Base-by-base conservation (phyloP, 768 basidiomycete genomes). In the Panaeolus cyanescens region DNA sequence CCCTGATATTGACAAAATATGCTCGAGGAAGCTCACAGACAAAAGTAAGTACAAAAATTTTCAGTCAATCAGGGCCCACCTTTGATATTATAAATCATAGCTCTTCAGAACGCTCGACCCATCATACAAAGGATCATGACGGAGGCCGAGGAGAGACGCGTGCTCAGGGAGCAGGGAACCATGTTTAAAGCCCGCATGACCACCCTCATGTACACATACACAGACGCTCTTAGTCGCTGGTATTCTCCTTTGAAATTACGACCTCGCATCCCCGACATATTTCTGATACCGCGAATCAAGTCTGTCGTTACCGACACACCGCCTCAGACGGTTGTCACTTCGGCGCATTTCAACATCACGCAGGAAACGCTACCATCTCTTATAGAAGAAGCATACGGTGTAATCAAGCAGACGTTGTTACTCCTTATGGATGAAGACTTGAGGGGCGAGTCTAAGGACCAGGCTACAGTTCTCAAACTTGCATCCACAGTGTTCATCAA, bases 401-500 rank as follows among this genome's bases (percentile, higher is more conserved):
- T 50, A 4, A 50, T 50, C 45, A 50, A 6, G 25, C 25, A 50
- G 6, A 39, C 60, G 30, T 20, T 65, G 20, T 19, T 65, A 2
- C 40, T 33, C n/a, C 17, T 64, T 28, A 54, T 50, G 12, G 13
- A 50, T 1, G 45, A 28, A 28, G 25, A 28, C 13, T 8, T 25
- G 25, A 28, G 30, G 7, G 45, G 30, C 15, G 15, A 28, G 17
- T 40, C 17, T 7, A 28, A 42, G 15, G 57, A 59, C 54, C 53
- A 20, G 15, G 12, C 58, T 19, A 57, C 55, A 1, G 63, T 68
- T 42, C 62, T 75, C 10, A 36, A 67, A 22, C 64, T 75, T 1
- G 72, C 74, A 0, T 71, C 71, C 4, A 71, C 70, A 0, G 63
- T 67, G 17, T 75, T 75, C 39, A 55, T 22, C 20, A 69, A 66